phyloP scores from a whole-genome alignment of 768 basidiomycete genomes.

The Leccinum variicolor region DNA sequence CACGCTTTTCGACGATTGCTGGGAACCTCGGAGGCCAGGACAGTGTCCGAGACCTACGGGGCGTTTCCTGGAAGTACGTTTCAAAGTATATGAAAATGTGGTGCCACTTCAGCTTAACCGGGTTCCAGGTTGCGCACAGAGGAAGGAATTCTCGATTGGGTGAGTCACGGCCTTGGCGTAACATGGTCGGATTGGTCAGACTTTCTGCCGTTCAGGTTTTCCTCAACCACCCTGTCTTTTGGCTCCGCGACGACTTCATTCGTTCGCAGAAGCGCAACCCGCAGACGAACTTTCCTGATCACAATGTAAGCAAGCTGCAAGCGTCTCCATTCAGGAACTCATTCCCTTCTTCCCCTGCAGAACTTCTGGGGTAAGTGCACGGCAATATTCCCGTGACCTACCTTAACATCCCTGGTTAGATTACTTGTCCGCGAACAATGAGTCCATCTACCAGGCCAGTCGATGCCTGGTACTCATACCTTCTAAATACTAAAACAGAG shows the following conservation, averaged over 20 bases:
- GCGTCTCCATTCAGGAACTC: not conserved
- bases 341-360: slow-evolving; percentile 1
- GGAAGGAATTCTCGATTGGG: slow-evolving; percentile 39
- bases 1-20: slow-evolving; percentile 52
- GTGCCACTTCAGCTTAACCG: not conserved
- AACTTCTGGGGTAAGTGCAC: slow-evolving; percentile 17
- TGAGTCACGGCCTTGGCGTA: slow-evolving; percentile 17
- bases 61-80: slow-evolving; percentile 48
- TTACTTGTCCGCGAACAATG: slow-evolving; percentile 45
- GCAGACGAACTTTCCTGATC: slow-evolving; percentile 47
- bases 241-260: slow-evolving; percentile 39
- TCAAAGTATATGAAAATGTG: slow-evolving; percentile 9
- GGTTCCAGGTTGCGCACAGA: slow-evolving; percentile 32
- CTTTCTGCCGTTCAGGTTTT: slow-evolving; percentile 21
- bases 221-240: slow-evolving; percentile 47
- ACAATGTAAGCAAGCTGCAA: slow-evolving; percentile 21
- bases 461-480: not conserved
- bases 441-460: slow-evolving; percentile 40
- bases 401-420: slow-evolving; percentile 26
- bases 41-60: slow-evolving; percentile 48
- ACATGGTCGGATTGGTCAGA: not conserved
- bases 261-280: slow-evolving; percentile 44
- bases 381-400: not conserved
- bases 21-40: slow-evolving; percentile 52
- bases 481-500: not conserved